Evolutionary conservation across 169 alveolate species (phyloP).

Genomic region (Plasmodium billcollinsi): DNA sequence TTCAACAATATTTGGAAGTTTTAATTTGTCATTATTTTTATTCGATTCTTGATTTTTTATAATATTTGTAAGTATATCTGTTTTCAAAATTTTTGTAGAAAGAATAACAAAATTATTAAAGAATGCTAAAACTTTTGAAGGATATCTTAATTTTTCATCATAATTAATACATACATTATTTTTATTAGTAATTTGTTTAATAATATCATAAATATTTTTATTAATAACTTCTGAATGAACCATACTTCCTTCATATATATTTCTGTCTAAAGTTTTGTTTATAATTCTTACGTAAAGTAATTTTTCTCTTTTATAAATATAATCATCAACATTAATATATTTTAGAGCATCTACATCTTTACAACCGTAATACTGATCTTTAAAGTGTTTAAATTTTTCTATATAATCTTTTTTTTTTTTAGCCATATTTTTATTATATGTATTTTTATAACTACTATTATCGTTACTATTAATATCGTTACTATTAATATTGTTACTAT

Average conservation of each 20-base stretch:
- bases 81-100: constrained; percentile 40
- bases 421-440: constrained; percentile 16
- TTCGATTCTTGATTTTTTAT: too few relatives aligned
- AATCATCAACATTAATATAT: constrained; percentile 68
- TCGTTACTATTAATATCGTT: too few relatives aligned
- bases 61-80: neutral
- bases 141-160: constrained; percentile 53
- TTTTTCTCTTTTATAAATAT: constrained; percentile 72
- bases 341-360: constrained; percentile 68
- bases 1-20: neutral
- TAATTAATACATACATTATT: constrained; percentile 16
- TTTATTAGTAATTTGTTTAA: constrained; percentile 34
- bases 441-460: neutral
- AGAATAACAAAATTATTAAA: constrained; percentile 67
- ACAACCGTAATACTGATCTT: constrained; percentile 60
- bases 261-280: constrained; percentile 57
- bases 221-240: constrained; percentile 24
- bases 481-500: too few relatives aligned
- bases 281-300: constrained; percentile 63
- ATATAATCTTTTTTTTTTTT: constrained; percentile 28
- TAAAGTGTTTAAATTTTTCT: constrained; percentile 44
- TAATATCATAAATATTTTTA: constrained; percentile 41
- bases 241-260: constrained; percentile 77
- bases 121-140: constrained; percentile 64
- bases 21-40: neutral